Evolutionary conservation across 352 stramenopile genomes (phyloP), one percentile per base, ranked within the genome.

Genomic region (Phytophthora boehmeriae): DNA sequence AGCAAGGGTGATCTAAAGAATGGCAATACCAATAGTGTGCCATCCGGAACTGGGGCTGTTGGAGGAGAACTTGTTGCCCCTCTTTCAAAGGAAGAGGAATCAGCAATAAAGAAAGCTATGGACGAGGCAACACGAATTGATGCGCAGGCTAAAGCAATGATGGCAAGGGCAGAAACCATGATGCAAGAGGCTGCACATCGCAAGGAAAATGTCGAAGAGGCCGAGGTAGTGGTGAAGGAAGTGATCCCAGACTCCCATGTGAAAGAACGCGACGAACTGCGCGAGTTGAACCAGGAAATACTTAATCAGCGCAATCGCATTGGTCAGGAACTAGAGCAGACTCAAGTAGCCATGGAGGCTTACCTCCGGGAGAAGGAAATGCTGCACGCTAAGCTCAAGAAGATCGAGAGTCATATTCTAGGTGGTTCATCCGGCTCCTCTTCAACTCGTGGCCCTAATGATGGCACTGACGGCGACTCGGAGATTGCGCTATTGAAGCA

Each of bases 391-490:
- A 93, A 93, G 44, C 73, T 95, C 9, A 73, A 81, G 54, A 93
- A 92, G 59, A 95, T 95, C 34, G 82, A 91, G 50, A 84, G 82
- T 17, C 82, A 93, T 39, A 93, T 95, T 56, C 68, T 92, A 3
- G 78, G 84, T 30, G 80, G 80, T 2, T 28, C 77, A 0, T 87
- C 70, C 1, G 44, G 27, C 23, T 63, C 54, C 16, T 66, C 39
- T 10, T 69, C 55, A 4, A 60, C 43, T 2, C 42, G 67, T 6
- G 28, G 66, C 5, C 51, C 64, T 8, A 17, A 27, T 2, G 58
- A 32, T 19, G 38, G 19, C 8, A 34, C 23, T 2, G 39, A 67
- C 32, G 74, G 71, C 0, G 81, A 91, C 61, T 84, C 85, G n/a
- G 83, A 94, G 59, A 62, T 94, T 11, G 73, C 83, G 0, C 61